Base-by-base conservation (phyloP, 768 basidiomycete species). In the Leccinum longicurvipes region DNA sequence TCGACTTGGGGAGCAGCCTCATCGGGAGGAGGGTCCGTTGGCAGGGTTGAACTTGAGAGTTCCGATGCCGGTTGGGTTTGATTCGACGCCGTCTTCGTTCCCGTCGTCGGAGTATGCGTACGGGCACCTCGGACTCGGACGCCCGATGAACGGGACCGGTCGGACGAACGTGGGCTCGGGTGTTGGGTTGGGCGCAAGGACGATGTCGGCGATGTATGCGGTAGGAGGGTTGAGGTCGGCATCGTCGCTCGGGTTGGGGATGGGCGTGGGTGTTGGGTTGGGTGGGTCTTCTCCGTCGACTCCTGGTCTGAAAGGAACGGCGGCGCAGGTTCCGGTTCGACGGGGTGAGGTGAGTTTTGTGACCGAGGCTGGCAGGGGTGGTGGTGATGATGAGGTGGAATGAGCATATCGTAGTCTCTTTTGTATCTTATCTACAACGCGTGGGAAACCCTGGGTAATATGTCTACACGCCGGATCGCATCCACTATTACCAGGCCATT, bases 161-260 rank as follows among this genome's bases (percentile, higher is more conserved):
- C 42, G 32, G 31, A 66, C 72, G 34, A 23, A 14, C 3, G 21
- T 44, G 39, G 39, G n/a, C n/a, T n/a, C n/a, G n/a, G n/a, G n/a
- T n/a, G n/a, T n/a, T n/a, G n/a, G 39, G 39, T 19, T 39, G 45
- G 24, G 45, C 73, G 76, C 39, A 31, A 75, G 84, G 60, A 81
- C 81, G 27, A 69, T 81, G 19, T 85, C 85, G 23, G 76, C 80
- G 54, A 82, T 86, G 81, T 85, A 85, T 64, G 79, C 81, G 74
- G 68, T 87, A 2, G 85, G 84, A 15, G 84, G 86, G 24, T 69
- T 78, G 51, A 72, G 77, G 48, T 74, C 72, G 47, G 47, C 47
- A 45, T 63, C 72, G 12, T 72, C 74, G 39, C 39, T 39, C 4
- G 39, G n/a, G 39, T 11, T 39, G 39, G 39, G 39, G 29, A 62